Conservation (phyloP, 768 basidiomycete genomes). For the Phlebiopsis flavidoalba region DNA sequence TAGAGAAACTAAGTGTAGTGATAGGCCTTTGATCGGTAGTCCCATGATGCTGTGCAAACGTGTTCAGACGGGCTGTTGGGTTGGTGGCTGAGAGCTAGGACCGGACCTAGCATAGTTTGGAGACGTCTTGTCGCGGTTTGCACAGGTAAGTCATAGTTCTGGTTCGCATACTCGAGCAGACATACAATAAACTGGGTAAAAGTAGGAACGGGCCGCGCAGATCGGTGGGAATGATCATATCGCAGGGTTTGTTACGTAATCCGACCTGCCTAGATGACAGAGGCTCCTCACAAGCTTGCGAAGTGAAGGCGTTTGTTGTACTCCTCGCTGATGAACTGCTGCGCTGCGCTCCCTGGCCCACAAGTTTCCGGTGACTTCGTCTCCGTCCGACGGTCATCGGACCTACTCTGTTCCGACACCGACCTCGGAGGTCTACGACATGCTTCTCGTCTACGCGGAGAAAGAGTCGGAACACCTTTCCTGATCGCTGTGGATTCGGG, state of each 20-base stretch:
- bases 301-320: constrained; percentile 51
- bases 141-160: not conserved
- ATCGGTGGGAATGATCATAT: constrained; percentile 48
- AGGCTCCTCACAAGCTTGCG: constrained; percentile 46
- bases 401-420: constrained; percentile 2
- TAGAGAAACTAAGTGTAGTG: constrained; percentile 56
- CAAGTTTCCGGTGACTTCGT: constrained; percentile 59
- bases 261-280: not conserved
- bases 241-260: constrained; percentile 27
- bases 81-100: not conserved
- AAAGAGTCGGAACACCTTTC: not conserved
- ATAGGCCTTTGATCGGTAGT: constrained; percentile 57
- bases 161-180: not conserved
- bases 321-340: constrained; percentile 57
- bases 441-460: constrained; percentile 32
- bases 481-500: not conserved
- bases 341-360: constrained; percentile 46
- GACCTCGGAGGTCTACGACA: constrained; percentile 18
- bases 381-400: constrained; percentile 41
- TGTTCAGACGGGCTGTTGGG: not conserved
- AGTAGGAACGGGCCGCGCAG: constrained; percentile 63
- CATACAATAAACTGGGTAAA: constrained; percentile 62
- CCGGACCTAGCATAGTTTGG: constrained; percentile 65
- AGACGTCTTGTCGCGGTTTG: constrained; percentile 58
- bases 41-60: constrained; percentile 48